Percentiles rank a stretch among this genome's conserved stretches.
phyloP scores from a whole-genome alignment of 2,329 filamentous ascomycete genomes.

The Byssoonygena ceratinophila region DNA sequence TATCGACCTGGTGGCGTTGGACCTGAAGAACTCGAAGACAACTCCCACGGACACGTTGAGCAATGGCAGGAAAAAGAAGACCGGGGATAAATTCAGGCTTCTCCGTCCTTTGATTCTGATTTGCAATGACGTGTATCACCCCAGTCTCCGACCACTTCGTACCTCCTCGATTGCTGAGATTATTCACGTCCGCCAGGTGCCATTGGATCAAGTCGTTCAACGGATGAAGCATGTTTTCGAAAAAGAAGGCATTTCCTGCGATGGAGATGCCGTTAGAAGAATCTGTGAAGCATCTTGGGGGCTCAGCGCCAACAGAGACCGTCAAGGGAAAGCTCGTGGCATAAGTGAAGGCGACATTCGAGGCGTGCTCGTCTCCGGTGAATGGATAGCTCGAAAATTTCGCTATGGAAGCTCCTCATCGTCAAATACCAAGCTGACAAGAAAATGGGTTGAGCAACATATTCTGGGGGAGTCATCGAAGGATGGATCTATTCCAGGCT shows the following conservation, averaged over 20 bases:
- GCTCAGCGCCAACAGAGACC: slow-evolving; percentile 48
- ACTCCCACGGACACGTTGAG: slow-evolving; percentile 19
- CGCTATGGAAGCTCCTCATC: slow-evolving; percentile 35
- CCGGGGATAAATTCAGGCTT: slow-evolving; percentile 75
- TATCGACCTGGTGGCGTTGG: slow-evolving; percentile 75
- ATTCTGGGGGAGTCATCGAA: slow-evolving; percentile 44
- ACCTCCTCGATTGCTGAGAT: slow-evolving; percentile 78
- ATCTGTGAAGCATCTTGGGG: slow-evolving; percentile 58
- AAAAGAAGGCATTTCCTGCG: slow-evolving; percentile 77
- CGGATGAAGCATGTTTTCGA: slow-evolving; percentile 76
- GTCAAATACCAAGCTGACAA: slow-evolving; percentile 40
- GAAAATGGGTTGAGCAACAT: slow-evolving; percentile 51
- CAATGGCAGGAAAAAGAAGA: slow-evolving; percentile 50
- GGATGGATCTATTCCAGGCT: slow-evolving; percentile 46
- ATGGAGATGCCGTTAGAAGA: slow-evolving; percentile 74
- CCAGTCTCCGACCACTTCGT: slow-evolving; percentile 74
- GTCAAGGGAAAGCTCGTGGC: slow-evolving; percentile 34
- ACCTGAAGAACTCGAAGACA: slow-evolving; percentile 62
- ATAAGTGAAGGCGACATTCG: slow-evolving; percentile 49
- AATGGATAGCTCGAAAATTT: slow-evolving; percentile 55
- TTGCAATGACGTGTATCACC: slow-evolving; percentile 94
- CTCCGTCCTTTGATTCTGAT: slow-evolving; percentile 84
- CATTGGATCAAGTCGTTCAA: slow-evolving; percentile 70
- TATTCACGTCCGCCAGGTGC: slow-evolving; percentile 80
- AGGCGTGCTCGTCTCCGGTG: slow-evolving; percentile 53